Conservation (phyloP, 2,329 filamentous ascomycete genomes). For the Mycocentrospora acerina region DNA sequence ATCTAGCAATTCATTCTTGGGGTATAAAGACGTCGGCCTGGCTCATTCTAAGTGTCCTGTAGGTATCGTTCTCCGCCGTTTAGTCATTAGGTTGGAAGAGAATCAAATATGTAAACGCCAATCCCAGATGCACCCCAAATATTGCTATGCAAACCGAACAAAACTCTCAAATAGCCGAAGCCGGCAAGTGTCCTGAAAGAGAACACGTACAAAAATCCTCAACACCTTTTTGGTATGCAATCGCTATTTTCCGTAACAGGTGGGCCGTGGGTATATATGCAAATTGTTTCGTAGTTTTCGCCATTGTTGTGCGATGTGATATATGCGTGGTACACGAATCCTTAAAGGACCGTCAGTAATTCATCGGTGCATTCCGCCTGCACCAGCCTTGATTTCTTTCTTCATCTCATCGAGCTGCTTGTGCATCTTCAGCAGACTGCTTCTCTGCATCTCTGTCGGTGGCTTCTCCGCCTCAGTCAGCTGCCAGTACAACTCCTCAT, state of each 20-base stretch:
- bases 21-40: too few species aligned
- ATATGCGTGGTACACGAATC: too few species aligned
- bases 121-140: constrained; percentile 3
- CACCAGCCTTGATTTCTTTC: constrained; percentile 53
- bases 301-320: neutral
- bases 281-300: constrained; percentile 2
- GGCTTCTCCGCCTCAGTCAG: constrained; percentile 44
- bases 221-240: constrained; percentile 7
- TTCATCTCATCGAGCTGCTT: constrained; percentile 58
- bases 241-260: constrained; percentile 6
- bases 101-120: too few species aligned
- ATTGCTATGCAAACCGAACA: constrained; percentile 18
- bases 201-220: constrained; percentile 1
- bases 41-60: too few species aligned
- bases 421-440: constrained; percentile 57
- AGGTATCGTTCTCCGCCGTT: too few species aligned
- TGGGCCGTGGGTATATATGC: constrained; percentile 2
- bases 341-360: neutral
- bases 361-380: constrained; percentile 23
- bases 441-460: constrained; percentile 52
- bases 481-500: constrained; percentile 57
- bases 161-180: constrained; percentile 1
- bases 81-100: neutral
- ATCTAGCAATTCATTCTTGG: too few species aligned
- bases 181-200: constrained; percentile 4